Base-by-base conservation (phyloP, 148 eudicot species). In the Amaranthus palmeri region DNA sequence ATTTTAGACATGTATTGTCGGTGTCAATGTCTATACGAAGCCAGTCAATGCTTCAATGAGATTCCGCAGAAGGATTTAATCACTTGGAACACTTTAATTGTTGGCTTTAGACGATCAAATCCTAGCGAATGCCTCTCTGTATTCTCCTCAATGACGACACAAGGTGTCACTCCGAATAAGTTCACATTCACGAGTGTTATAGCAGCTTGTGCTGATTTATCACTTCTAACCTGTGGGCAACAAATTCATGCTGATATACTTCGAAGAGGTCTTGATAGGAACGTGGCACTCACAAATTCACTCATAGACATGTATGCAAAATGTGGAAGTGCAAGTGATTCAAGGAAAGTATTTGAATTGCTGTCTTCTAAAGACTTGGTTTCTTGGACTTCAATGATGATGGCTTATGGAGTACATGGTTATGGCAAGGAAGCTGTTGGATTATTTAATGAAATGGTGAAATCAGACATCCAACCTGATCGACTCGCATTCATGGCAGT, bases 381-480 rank as follows among this genome's bases (percentile, higher is more conserved):
- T 68, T 87, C 97, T 17, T 91, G 97, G 98, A 93, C 98, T 55
- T 89, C 98, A 42, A 93, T 93, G 96, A 89, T 93, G 85, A 84
- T 88, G 69, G 96, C 90, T 71, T 89, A 85, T 58, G 98, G 93
- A 54, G 86, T 85, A 60, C 97, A 93, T 65, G 98, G 97, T 45
- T 81, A 79, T 80, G 98, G 98, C 47, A 79, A 80, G 67, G 88
- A 83, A 75, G 90, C 91, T n/a, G 81, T 91, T 61, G 70, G 81
- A 67, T 67, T 93, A 72, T 91, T 85, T 57, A 82, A 88, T 55
- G 65, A 85, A 65, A 91, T 91, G 96, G 71, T 89, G 46, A 76
- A 18, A 14, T 85, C 92, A 14, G 84, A 87, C 45, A 66, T 88
- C 36, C 76, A 74, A 51, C 97, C 96, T 11, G 97, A 93, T 70